Conservation (phyloP, 306 rosid genomes). For the Quercus variabilis region DNA sequence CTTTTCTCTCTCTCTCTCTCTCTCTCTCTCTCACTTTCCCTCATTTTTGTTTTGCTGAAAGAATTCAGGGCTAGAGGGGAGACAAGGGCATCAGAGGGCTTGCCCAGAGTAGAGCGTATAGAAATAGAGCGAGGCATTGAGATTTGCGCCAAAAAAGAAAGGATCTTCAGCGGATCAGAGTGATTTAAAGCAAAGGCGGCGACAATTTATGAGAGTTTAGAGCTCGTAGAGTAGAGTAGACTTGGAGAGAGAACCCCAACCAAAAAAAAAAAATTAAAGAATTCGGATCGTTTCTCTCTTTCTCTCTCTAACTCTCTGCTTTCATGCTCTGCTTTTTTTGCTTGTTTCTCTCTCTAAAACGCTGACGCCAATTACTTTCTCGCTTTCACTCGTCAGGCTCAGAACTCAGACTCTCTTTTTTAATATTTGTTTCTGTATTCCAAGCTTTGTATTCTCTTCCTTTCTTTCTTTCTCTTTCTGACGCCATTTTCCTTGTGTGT, state of each 20-base stretch:
- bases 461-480: neutral
- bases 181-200: constrained; percentile 78
- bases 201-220: constrained; percentile 36
- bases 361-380: constrained; percentile 28
- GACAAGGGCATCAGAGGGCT: constrained; percentile 48
- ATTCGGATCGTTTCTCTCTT: neutral
- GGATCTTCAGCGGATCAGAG: constrained; percentile 55
- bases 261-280: too few relatives aligned
- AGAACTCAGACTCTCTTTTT: neutral
- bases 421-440: neutral
- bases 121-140: constrained; percentile 31
- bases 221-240: too few relatives aligned
- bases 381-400: neutral
- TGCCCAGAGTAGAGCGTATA: neutral
- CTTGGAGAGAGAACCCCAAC: neutral
- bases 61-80: constrained; percentile 13
- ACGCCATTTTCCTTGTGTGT: constrained; percentile 18
- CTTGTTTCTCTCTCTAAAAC: neutral
- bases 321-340: too few relatives aligned
- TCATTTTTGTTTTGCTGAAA: neutral
- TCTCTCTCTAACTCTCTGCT: neutral
- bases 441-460: neutral
- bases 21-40: too few relatives aligned
- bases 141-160: constrained; percentile 51
- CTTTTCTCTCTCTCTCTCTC: constrained; percentile 2